Evolutionary conservation across 768 basidiomycete genomes (phyloP).

Genomic region (Suillus brevipes): DNA sequence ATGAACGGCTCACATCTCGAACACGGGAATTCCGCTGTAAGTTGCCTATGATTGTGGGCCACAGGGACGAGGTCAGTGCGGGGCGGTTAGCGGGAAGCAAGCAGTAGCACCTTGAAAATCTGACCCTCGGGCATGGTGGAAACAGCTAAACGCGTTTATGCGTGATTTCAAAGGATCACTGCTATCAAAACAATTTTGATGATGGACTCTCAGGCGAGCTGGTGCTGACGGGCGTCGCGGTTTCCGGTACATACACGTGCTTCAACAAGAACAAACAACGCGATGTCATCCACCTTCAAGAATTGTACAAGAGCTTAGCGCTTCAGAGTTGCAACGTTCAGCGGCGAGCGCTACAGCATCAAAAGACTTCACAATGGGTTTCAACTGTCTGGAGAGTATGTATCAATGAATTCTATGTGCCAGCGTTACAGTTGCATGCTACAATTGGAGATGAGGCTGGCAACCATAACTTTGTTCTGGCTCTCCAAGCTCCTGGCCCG

Average conservation of each 20-base stretch:
- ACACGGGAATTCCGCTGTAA: constrained; percentile 91
- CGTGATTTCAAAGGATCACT: constrained; percentile 6
- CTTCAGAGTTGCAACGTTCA: too few relatives aligned
- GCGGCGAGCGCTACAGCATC: neutral
- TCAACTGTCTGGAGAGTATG: neutral
- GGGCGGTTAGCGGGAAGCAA: neutral
- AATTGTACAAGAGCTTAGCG: neutral
- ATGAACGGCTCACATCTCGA: constrained; percentile 72
- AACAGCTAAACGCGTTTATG: constrained; percentile 13
- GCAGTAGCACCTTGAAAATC: constrained; percentile 76
- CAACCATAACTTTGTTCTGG: neutral
- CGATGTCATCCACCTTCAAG: constrained; percentile 15
- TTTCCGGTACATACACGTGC: constrained; percentile 34
- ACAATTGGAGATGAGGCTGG: neutral
- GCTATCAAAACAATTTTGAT: constrained; percentile 14
- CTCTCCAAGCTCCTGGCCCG: neutral
- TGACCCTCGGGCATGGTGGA: constrained; percentile 73
- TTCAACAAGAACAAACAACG: constrained; percentile 43
- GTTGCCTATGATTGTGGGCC: constrained; percentile 59
- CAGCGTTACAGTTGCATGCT: neutral
- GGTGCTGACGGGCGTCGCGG: constrained; percentile 13
- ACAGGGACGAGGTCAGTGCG: constrained; percentile 9
- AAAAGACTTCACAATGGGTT: neutral
- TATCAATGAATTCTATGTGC: neutral
- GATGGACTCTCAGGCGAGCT: constrained; percentile 17